Evolutionary conservation across 2,329 filamentous ascomycete species (phyloP), one percentile per base, ranked within the genome.

Genomic region (Fusarium sp.): DNA sequence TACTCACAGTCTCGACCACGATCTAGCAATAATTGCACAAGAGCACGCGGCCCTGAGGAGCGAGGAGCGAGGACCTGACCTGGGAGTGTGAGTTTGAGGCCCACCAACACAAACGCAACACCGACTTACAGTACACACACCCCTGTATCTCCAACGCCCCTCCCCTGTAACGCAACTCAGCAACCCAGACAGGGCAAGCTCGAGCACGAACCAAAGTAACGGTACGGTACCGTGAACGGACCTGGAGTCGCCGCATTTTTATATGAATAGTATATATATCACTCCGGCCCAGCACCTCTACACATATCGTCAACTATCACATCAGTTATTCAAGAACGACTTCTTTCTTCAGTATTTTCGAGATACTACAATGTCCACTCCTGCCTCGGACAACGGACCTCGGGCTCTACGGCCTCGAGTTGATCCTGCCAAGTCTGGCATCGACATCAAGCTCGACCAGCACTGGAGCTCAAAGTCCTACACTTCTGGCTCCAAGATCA

Each of bases 401-500:
- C 68, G 72, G 56, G 54, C 59, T 30, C 63, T 40, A 46, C 49
- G 51, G 47, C 59, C 66, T 54, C 66, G 71, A 45, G 63, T 71
- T 43, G 65, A 51, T 25, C 49, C 61, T 49, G 59, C 55, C 65
- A 74, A 74, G 55, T 74, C 82, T 40, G 79, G 75, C 72, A 82
- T 88, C 72, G 79, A 80, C 45, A 79, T 89, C 76, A 78, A 81
- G 54, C 80, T 89, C 54, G 80, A 86, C 72, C 81, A 84, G 75
- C 85, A 89, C 80, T 88, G 82, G 77, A 81, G 72, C 66, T 82
- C 84, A 74, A 87, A 86, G 75, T 82, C 87, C 48, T 89, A 88
- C 77, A 87, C 85, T 7, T 85, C 86, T 1, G 82, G 82, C n/a
- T 86, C 85, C 16, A 77, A 81, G 65, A 79, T 89, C 50, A 78